Percentiles rank a stretch among this genome's conserved stretches.
phyloP scores from a whole-genome alignment of 164 flowering plant genomes.

The Umbellularia californica region DNA sequence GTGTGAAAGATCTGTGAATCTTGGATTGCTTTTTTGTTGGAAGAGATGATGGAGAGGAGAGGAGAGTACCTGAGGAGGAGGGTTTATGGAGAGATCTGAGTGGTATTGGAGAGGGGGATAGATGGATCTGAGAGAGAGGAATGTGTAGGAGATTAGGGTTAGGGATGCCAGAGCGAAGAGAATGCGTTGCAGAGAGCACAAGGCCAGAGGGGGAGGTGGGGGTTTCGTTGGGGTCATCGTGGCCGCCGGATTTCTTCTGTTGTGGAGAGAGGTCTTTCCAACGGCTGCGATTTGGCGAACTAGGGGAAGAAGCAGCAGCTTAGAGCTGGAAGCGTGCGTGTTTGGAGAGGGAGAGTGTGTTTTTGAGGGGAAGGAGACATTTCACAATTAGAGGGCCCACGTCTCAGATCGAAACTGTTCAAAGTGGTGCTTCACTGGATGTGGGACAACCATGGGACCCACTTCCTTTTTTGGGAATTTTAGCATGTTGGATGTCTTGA shows the following conservation, averaged over 20 bases:
- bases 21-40: too few relatives aligned
- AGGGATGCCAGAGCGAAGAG: slow-evolving; percentile 55
- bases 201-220: not conserved
- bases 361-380: too few relatives aligned
- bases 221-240: slow-evolving; percentile 14
- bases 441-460: too few relatives aligned
- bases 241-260: not conserved
- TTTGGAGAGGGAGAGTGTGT: too few relatives aligned
- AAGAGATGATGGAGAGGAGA: not conserved
- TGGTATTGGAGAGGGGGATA: slow-evolving; percentile 38
- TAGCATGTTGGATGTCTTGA: too few relatives aligned
- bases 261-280: not conserved
- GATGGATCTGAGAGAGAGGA: slow-evolving; percentile 56
- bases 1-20: not conserved
- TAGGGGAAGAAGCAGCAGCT: too few relatives aligned
- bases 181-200: slow-evolving; percentile 43
- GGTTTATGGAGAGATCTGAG: slow-evolving; percentile 7
- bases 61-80: slow-evolving; percentile 17
- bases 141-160: slow-evolving; percentile 56
- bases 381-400: too few relatives aligned
- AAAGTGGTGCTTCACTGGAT: too few relatives aligned
- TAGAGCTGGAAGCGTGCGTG: too few relatives aligned
- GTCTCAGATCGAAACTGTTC: too few relatives aligned
- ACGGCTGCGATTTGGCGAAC: not conserved
- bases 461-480: too few relatives aligned